Evolutionary conservation across 495 filamentous ascomycete genomes (phyloP), one percentile per base, ranked within the genome.

Genomic region (Aspergillus funiculosus): DNA sequence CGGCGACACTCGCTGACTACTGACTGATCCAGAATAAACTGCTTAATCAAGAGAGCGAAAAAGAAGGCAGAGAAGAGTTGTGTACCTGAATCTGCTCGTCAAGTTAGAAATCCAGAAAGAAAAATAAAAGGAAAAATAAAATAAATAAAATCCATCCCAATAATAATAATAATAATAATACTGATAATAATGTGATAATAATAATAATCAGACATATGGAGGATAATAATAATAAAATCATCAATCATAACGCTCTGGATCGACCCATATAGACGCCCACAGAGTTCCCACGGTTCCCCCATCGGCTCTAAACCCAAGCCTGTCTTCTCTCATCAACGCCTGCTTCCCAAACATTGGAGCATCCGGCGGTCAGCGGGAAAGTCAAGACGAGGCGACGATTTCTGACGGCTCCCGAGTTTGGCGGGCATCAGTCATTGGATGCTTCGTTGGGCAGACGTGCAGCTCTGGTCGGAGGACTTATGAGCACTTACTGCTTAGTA

Each of bases 401-500:
- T 62, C 56, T 62, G 46, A 50, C 32, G 36, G 43, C 40, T 62
- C 39, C 62, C 62, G 62, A 62, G 62, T 49, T 63, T 60, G 46
- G 59, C 53, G 53, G 27, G 30, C 19, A 11, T 15, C 51, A 27
- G 39, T 61, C 41, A 73, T 73, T 73, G 68, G 70, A 66, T 68
- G 70, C 70, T 71, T 63, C 58, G 58, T 73, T 73, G 70, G 70
- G 70, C 70, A 73, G 64, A 67, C 68, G 47, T 73, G 70, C 70
- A 68, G 57, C 49, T 44, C 32, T 44, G 43, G 48, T 43, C 46
- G 25, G 29, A 29, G 10, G 19, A 37, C n/a, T n/a, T n/a, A n/a
- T n/a, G n/a, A n/a, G n/a, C n/a, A n/a, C n/a, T n/a, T n/a, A n/a
- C n/a, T n/a, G n/a, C n/a, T n/a, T n/a, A n/a, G n/a, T n/a, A n/a